Base-by-base conservation (phyloP, 805 yeast species). In the Wickerhamiella occidentalis region DNA sequence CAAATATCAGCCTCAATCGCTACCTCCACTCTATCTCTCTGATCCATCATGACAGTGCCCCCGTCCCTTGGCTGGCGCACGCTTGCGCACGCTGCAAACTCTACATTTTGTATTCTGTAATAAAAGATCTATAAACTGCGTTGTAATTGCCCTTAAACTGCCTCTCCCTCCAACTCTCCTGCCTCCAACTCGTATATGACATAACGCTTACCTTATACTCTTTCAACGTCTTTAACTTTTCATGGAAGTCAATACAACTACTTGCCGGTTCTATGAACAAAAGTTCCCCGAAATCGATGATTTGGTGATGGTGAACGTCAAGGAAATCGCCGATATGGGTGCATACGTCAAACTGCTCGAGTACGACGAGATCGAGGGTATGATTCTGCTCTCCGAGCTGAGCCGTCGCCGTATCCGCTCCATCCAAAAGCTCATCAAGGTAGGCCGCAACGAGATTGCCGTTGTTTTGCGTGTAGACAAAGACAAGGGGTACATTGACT, bases 361-460 rank as follows among this genome's bases (percentile, higher is more conserved):
- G 70, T 92, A 92, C 65, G 97, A 92, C 70, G 92, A 90, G 67
- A 90, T 92, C 64, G 98, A 92, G 70, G 98, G 98, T 63, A 92
- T 92, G 98, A 95, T 92, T 51, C 74, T 92, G 57, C 77, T 92
- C 61, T 83, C 95, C 38, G 98, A 92, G 71, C 77, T 92, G 59
- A 88, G 97, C 33, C 85, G 98, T 78, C 86, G 98, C 76, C 94
- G 98, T 73, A 92, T 92, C 62, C 79, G 98, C 68, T 86, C 96
- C 48, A 92, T 92, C 64, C 98, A 92, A 70, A 92, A 92, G 67
- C 78, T 87, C 66, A 88, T 92, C 68, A 83, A 97, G 72, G 97
- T 92, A 55, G 98, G 98, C 56, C 86, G 94, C 67, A 92, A 92
- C 64, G 98, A 92, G 70, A 96, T 92, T 50, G 98, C 90, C 29